Conservation (phyloP, 768 basidiomycete species). For the Fomitopsis pulvina region DNA sequence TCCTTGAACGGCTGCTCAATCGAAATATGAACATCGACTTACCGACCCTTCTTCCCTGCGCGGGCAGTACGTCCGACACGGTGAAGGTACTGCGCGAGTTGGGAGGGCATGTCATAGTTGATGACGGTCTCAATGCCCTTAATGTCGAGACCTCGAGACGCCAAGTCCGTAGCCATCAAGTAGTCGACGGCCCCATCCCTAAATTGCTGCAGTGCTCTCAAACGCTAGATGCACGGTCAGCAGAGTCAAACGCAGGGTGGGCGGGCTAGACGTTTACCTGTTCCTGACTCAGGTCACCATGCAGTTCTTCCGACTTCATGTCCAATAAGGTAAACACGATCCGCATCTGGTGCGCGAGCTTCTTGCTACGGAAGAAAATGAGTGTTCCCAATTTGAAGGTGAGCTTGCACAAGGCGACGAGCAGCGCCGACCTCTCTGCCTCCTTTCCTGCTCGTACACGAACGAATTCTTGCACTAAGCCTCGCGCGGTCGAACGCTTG, state of each 20-base stretch:
- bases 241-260: background rate
- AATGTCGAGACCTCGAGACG: slow-evolving; percentile 93
- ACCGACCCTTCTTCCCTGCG: slow-evolving; percentile 91
- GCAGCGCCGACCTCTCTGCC: slow-evolving; percentile 66
- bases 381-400: slow-evolving; percentile 82
- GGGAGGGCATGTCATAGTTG: slow-evolving; percentile 97
- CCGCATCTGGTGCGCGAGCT: slow-evolving; percentile 94
- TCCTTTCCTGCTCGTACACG: slow-evolving; percentile 81
- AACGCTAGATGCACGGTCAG: slow-evolving; percentile 46
- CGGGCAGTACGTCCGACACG: slow-evolving; percentile 96
- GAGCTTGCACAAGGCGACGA: slow-evolving; percentile 79
- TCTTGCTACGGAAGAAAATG: slow-evolving; percentile 94
- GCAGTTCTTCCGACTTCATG: slow-evolving; percentile 89
- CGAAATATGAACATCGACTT: slow-evolving; percentile 21
- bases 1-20: slow-evolving; percentile 6
- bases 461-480: slow-evolving; percentile 91
- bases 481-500: slow-evolving; percentile 78
- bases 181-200: slow-evolving; percentile 85
- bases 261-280: slow-evolving; percentile 45
- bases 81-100: slow-evolving; percentile 91
- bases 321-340: slow-evolving; percentile 85
- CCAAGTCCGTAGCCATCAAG: slow-evolving; percentile 94
- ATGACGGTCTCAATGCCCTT: slow-evolving; percentile 97
- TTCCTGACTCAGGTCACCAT: slow-evolving; percentile 94
- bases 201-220: slow-evolving; percentile 81